Percentiles rank a stretch among this genome's conserved stretches.
Conservation (phyloP, 2,329 filamentous ascomycete species). For the Cercospora janseana region DNA sequence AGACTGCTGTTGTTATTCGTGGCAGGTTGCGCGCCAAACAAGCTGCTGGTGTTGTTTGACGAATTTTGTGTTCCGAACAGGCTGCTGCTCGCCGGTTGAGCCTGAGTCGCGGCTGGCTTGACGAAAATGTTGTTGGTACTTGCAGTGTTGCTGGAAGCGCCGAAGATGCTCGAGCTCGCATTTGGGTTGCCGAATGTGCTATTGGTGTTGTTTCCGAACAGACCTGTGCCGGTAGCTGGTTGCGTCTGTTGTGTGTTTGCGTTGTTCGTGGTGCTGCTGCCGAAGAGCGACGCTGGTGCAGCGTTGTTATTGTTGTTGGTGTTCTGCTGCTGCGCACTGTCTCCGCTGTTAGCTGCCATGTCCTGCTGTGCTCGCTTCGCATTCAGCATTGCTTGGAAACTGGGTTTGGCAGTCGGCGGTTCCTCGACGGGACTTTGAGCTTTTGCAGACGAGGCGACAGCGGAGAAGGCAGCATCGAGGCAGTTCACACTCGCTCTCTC, state of each 20-base stretch:
- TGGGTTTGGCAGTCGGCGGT: constrained; percentile 1
- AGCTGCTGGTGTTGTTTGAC: constrained; percentile 14
- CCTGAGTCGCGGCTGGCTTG: constrained; percentile 20
- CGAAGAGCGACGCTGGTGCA: constrained; percentile 16
- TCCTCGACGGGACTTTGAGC: not conserved
- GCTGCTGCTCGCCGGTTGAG: constrained; percentile 27
- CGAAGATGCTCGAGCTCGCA: constrained; percentile 13
- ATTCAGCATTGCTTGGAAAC: constrained; percentile 12
- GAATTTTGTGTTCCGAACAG: constrained; percentile 24
- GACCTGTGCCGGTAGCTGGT: constrained; percentile 17
- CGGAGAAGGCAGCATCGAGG: not conserved
- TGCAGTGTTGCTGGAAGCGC: constrained; percentile 11
- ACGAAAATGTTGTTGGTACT: constrained; percentile 35
- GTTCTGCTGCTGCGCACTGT: constrained; percentile 24
- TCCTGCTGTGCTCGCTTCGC: constrained; percentile 2
- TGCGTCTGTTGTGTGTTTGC: constrained; percentile 18
- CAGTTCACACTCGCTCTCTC: constrained; percentile 1
- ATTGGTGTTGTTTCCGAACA: constrained; percentile 22
- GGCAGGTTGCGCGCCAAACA: constrained; percentile 24
- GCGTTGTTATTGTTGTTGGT: constrained; percentile 8
- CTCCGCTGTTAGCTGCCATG: constrained; percentile 7
- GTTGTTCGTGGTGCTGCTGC: constrained; percentile 17
- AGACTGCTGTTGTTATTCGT: constrained; percentile 19
- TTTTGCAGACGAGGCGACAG: not conserved
- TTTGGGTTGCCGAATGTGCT: constrained; percentile 28